phyloP scores from a whole-genome alignment of 257 asterid genomes.

The Solanum okadae region DNA sequence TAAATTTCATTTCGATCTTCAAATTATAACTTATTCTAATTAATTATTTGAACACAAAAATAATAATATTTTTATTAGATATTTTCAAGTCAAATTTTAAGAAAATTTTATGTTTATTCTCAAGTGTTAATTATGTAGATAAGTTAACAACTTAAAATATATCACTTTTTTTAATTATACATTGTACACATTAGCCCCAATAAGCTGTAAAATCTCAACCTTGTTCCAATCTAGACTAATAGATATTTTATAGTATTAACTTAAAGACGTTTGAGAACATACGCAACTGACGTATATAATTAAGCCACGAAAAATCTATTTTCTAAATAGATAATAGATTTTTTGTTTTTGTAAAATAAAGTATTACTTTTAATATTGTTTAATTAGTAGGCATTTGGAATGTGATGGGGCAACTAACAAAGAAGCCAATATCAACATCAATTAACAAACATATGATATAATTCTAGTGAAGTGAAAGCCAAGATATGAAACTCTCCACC shows the following conservation, averaged over 20 bases:
- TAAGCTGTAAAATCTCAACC: background rate
- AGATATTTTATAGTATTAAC: background rate
- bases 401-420: slow-evolving; percentile 49
- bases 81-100: background rate
- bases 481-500: slow-evolving; percentile 46
- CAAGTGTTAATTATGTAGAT: background rate
- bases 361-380: background rate
- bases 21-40: background rate
- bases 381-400: background rate
- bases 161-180: background rate
- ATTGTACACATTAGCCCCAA: background rate
- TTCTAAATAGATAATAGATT: background rate
- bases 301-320: background rate
- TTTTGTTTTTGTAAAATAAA: background rate
- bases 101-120: background rate
- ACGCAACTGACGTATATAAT: background rate
- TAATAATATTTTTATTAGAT: background rate
- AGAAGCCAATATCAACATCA: slow-evolving; percentile 39
- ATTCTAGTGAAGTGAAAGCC: slow-evolving; percentile 80
- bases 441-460: slow-evolving; percentile 34
- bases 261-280: background rate
- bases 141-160: background rate
- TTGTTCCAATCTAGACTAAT: background rate
- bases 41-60: background rate
- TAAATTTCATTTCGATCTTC: background rate